Evolutionary conservation across 2,329 filamentous ascomycete species (phyloP), one percentile per base, ranked within the genome.

Genomic region (Chrysoporthe deuterocubensis): DNA sequence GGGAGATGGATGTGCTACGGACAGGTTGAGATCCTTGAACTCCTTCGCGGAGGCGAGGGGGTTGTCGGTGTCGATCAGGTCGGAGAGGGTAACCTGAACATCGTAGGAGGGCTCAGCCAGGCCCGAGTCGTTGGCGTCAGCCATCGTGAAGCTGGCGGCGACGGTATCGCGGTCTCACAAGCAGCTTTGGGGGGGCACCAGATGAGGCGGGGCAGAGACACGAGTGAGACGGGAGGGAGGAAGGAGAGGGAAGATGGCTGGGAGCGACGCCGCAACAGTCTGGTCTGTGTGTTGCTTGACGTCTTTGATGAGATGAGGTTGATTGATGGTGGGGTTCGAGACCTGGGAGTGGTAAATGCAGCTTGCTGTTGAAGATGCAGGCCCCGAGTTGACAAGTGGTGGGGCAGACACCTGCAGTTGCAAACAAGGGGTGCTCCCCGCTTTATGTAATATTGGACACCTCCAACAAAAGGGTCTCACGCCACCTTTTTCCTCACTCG

Each of bases 41-140:
- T 87, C 89, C 73, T 90, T 91, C 62, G 91, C 90, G 3, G 95
- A 97, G 78, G 89, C 96, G 34, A 98, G 87, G 13, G 95, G 95
- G 76, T 94, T 95, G 75, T 93, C 91, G 13, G 92, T 89, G 76
- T 97, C 93, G 80, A 97, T 94, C 65, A 97, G 85, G 76, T 97
- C 94, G 74, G 91, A 94, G 68, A 98, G 87, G 79, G 95, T 96
- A 74, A 99, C 93, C 76, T 97, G 91, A 72, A 99, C 95, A 72
- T 96, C 91, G 80, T 92, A 96, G 68, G 92, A 89, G 4, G 90
- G 89, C 78, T 97, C 92, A 59, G 87, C 79, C 40, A 90, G 81
- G 60, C 82, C 83, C 50, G 87, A 87, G 65, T 85, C 87, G 50
- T 26, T 60, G 72, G 69, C 59, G 78, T 69, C 67, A 43, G 66